Conservation (phyloP, 768 basidiomycete species). For the Gloeostereum incarnatum region DNA sequence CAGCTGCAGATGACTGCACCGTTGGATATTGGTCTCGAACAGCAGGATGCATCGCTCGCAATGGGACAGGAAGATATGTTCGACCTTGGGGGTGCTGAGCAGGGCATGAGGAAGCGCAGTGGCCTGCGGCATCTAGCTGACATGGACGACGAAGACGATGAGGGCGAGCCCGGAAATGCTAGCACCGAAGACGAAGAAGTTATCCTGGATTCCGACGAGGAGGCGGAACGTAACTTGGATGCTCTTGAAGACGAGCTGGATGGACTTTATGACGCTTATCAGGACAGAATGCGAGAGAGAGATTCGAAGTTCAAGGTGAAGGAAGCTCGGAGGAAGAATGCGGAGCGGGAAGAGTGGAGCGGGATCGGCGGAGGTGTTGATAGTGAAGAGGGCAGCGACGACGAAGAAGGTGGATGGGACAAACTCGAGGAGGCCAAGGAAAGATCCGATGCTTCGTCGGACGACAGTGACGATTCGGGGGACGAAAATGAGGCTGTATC, state of each 20-base stretch:
- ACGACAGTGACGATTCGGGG: slow-evolving; percentile 43
- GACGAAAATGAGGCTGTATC: slow-evolving; percentile 17
- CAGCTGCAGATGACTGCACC: slow-evolving; percentile 97
- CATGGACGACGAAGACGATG: slow-evolving; percentile 39
- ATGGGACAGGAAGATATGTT: slow-evolving; percentile 83
- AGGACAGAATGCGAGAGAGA: slow-evolving; percentile 65
- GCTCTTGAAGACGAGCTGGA: slow-evolving; percentile 83
- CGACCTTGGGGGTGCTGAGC: slow-evolving; percentile 62
- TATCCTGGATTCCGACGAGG: slow-evolving; percentile 55
- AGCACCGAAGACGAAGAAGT: slow-evolving; percentile 18
- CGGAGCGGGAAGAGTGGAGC: slow-evolving; percentile 72
- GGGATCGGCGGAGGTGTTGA: slow-evolving; percentile 46
- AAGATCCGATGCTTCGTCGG: slow-evolving; percentile 33
- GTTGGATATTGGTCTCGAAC: slow-evolving; percentile 89
- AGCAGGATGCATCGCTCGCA: slow-evolving; percentile 63
- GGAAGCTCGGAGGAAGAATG: slow-evolving; percentile 65
- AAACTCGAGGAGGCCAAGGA: slow-evolving; percentile 48
- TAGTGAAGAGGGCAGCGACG: slow-evolving; percentile 32
- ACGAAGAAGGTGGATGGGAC: slow-evolving; percentile 64
- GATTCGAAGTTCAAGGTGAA: slow-evolving; percentile 85
- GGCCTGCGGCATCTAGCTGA: slow-evolving; percentile 25
- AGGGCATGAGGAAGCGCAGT: slow-evolving; percentile 25
- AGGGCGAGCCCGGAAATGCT: slow-evolving; percentile 16
- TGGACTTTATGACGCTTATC: slow-evolving; percentile 81
- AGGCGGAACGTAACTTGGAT: slow-evolving; percentile 48